Evolutionary conservation across 805 yeast genomes (phyloP).

Genomic region (Starmerella stigmatis): DNA sequence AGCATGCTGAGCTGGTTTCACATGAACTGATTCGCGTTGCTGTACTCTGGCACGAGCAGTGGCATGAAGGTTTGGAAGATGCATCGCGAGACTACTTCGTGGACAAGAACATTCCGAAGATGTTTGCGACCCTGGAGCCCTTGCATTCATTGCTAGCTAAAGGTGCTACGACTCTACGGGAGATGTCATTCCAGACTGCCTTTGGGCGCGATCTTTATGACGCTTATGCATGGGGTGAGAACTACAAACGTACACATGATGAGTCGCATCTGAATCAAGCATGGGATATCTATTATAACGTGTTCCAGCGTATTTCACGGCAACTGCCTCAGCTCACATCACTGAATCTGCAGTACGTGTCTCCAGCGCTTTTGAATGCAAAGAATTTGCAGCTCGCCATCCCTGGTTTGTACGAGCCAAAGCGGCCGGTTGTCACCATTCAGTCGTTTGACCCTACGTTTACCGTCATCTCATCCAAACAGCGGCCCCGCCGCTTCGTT

Average conservation of each 20-base stretch:
- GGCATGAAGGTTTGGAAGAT: conserved; percentile 97
- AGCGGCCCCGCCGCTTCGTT: conserved; percentile 78
- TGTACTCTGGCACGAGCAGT: conserved; percentile 92
- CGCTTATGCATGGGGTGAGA: conserved; percentile 87
- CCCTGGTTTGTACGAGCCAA: conserved; percentile 87
- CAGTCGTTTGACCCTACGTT: conserved; percentile 69
- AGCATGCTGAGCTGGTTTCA: conserved; percentile 90
- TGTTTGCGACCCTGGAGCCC: conserved; percentile 86
- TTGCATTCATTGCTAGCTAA: conserved; percentile 71
- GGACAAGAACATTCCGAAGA: conserved; percentile 86
- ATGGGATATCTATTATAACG: conserved; percentile 93
- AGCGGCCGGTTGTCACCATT: conserved; percentile 66
- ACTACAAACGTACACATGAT: conserved; percentile 76
- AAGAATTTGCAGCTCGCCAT: conserved; percentile 74
- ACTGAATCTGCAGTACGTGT: conserved; percentile 82
- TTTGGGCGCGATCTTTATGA: conserved; percentile 88
- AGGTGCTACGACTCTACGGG: conserved; percentile 85
- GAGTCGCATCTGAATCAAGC: conserved; percentile 87
- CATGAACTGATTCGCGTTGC: conserved; percentile 89
- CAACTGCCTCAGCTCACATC: conserved; percentile 80
- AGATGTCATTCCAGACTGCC: conserved; percentile 81
- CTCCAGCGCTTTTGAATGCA: conserved; percentile 77
- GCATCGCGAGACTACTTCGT: conserved; percentile 90
- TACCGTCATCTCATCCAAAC: conserved; percentile 85
- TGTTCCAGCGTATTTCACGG: conserved; percentile 80